Evolutionary conservation across 768 basidiomycete genomes (phyloP).

Genomic region (Calocybe indica): DNA sequence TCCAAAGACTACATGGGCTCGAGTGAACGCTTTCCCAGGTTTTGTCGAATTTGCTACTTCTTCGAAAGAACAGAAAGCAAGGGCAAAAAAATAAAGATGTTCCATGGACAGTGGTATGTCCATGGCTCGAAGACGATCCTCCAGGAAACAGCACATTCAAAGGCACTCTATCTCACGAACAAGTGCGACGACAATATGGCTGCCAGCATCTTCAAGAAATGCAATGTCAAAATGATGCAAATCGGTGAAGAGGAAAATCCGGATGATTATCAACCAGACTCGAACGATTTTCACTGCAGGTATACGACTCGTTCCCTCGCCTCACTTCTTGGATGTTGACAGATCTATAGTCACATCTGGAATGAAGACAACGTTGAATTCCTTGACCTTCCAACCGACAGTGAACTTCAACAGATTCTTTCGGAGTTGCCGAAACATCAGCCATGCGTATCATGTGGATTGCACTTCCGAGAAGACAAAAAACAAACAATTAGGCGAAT

Average conservation of each 20-base stretch:
- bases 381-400: conserved; percentile 32
- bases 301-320: conserved; percentile 18
- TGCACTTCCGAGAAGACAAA: conserved; percentile 20
- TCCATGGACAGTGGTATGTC: conserved; percentile 68
- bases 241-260: conserved; percentile 38
- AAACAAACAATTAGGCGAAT: conserved; percentile 17
- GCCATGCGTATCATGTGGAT: conserved; percentile 48
- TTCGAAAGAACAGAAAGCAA: conserved; percentile 31
- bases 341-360: conserved; percentile 39
- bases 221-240: conserved; percentile 39
- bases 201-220: conserved; percentile 52
- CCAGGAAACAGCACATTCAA: conserved; percentile 61
- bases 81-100: conserved; percentile 33
- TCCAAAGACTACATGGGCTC: neutral
- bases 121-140: conserved; percentile 64
- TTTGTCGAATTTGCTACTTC: conserved; percentile 62
- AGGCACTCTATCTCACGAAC: conserved; percentile 48
- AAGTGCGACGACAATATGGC: conserved; percentile 52
- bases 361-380: conserved; percentile 42
- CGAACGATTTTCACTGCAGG: conserved; percentile 55
- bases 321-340: neutral
- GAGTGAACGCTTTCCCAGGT: conserved; percentile 37
- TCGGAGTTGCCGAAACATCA: conserved; percentile 20
- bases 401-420: conserved; percentile 15
- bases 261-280: conserved; percentile 31